A percentile compares a stretch with the other conserved stretches of the same genome.
phyloP scores from a whole-genome alignment of 805 yeast species.

The Monosporozyma aerobia region DNA sequence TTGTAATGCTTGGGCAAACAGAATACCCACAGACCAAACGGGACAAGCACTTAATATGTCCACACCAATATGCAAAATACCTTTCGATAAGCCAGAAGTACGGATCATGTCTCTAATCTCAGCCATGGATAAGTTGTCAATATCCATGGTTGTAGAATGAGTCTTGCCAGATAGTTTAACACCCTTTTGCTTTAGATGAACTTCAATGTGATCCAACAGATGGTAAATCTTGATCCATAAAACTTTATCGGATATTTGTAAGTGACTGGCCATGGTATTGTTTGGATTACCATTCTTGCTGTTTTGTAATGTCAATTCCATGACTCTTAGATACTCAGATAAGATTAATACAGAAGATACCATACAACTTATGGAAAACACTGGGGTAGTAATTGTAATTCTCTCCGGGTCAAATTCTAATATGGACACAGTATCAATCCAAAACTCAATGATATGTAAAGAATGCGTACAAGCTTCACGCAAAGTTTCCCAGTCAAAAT shows the following conservation, averaged over 20 bases:
- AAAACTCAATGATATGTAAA: slow-evolving; percentile 51
- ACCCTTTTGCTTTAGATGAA: slow-evolving; percentile 36
- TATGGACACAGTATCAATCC: slow-evolving; percentile 63
- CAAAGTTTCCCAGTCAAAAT: slow-evolving; percentile 50
- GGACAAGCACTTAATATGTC: slow-evolving; percentile 75
- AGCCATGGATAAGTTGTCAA: background rate
- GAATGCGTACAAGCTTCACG: slow-evolving; percentile 53
- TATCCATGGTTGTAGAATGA: background rate
- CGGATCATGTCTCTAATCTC: background rate
- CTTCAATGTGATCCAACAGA: slow-evolving; percentile 51
- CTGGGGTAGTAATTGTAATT: slow-evolving; percentile 54
- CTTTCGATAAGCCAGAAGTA: slow-evolving; percentile 35
- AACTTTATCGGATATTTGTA: slow-evolving; percentile 45
- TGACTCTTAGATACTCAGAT: slow-evolving; percentile 49
- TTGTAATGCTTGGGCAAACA: slow-evolving; percentile 70
- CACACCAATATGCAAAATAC: slow-evolving; percentile 58
- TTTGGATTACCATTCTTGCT: background rate
- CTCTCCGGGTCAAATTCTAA: slow-evolving; percentile 34
- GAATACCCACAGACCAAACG: slow-evolving; percentile 71
- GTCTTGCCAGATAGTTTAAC: background rate
- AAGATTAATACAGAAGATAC: slow-evolving; percentile 47
- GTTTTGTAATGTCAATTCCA: slow-evolving; percentile 33
- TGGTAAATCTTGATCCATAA: slow-evolving; percentile 58
- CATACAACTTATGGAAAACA: slow-evolving; percentile 62
- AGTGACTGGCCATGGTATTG: background rate